These are phyloP conservation scores for Monascus ruber DNA, from an alignment of 2,329 filamentous ascomycete genomes.

Conservation along the genomic window DNA sequence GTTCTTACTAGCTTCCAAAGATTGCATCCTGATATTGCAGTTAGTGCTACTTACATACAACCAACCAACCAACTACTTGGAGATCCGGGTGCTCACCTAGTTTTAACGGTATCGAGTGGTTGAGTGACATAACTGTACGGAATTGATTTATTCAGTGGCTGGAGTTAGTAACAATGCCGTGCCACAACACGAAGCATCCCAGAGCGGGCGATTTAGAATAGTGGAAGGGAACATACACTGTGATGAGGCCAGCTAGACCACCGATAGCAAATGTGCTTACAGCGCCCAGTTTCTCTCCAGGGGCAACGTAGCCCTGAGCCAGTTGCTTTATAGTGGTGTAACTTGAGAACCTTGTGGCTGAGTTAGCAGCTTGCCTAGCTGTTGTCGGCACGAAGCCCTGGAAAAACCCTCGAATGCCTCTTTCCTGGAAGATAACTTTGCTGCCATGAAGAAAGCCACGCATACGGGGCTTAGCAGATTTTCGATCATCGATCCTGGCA, in stretches of 20 bases:
- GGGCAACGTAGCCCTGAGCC: slow-evolving; percentile 81
- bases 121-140: slow-evolving; percentile 42
- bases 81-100: slow-evolving; percentile 35
- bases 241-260: slow-evolving; percentile 78
- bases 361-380: slow-evolving; percentile 87
- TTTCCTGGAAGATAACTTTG: slow-evolving; percentile 73
- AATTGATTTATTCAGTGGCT: slow-evolving; percentile 1
- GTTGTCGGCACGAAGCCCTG: slow-evolving; percentile 94
- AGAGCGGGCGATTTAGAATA: not conserved
- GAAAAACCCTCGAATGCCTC: slow-evolving; percentile 86
- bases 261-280: slow-evolving; percentile 85
- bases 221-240: slow-evolving; percentile 46
- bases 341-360: slow-evolving; percentile 76
- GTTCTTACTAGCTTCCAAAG: slow-evolving; percentile 64
- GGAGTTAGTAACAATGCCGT: not conserved
- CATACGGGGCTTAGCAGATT: slow-evolving; percentile 73
- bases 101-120: slow-evolving; percentile 88
- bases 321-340: slow-evolving; percentile 87
- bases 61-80: not conserved
- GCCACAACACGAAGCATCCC: too few relatives aligned
- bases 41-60: slow-evolving; percentile 5
- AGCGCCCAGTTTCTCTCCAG: slow-evolving; percentile 86
- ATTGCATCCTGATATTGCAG: slow-evolving; percentile 63
- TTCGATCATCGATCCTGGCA: slow-evolving; percentile 80
- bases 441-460: slow-evolving; percentile 86